Conservation (phyloP, 805 yeast species). For the Candida sanyiensis region DNA sequence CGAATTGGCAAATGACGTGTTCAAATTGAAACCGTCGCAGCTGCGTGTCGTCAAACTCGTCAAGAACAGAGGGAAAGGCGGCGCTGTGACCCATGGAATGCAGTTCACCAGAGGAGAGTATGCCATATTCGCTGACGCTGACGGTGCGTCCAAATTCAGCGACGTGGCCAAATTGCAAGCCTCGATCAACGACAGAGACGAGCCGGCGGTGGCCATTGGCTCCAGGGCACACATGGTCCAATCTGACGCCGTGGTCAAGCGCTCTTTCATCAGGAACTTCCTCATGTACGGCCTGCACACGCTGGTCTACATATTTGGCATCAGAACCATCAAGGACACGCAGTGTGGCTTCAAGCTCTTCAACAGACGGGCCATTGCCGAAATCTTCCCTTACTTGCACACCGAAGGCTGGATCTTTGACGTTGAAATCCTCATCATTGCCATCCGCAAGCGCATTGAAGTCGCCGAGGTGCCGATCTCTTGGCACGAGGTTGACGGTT, state of each 20-base stretch:
- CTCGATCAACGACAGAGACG: conserved; percentile 29
- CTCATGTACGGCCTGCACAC: conserved; percentile 91
- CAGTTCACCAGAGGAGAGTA: conserved; percentile 66
- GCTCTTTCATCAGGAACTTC: conserved; percentile 82
- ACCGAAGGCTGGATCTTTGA: conserved; percentile 99
- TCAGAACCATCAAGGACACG: conserved; percentile 81
- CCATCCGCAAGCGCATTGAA: conserved; percentile 59
- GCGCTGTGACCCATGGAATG: conserved; percentile 94
- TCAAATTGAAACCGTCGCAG: conserved; percentile 47
- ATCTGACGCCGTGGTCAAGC: conserved; percentile 93
- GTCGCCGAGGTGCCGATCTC: conserved; percentile 78
- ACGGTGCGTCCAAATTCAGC: conserved; percentile 83
- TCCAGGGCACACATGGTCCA: conserved; percentile 95
- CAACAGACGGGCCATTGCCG: conserved; percentile 56
- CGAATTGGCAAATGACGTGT: conserved; percentile 41
- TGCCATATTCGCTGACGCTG: conserved; percentile 92
- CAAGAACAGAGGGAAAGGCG: conserved; percentile 88
- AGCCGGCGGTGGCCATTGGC: conserved; percentile 74
- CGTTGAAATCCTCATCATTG: conserved; percentile 83
- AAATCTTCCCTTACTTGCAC: conserved; percentile 84
- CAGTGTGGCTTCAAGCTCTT: conserved; percentile 97
- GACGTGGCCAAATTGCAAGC: conserved; percentile 53
- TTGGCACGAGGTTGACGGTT: conserved; percentile 97
- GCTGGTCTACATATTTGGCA: conserved; percentile 82
- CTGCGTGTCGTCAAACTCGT: conserved; percentile 66